These are phyloP conservation scores for Botrytis porri DNA, from an alignment of 2,329 filamentous ascomycete species.

Conservation along the genomic window DNA sequence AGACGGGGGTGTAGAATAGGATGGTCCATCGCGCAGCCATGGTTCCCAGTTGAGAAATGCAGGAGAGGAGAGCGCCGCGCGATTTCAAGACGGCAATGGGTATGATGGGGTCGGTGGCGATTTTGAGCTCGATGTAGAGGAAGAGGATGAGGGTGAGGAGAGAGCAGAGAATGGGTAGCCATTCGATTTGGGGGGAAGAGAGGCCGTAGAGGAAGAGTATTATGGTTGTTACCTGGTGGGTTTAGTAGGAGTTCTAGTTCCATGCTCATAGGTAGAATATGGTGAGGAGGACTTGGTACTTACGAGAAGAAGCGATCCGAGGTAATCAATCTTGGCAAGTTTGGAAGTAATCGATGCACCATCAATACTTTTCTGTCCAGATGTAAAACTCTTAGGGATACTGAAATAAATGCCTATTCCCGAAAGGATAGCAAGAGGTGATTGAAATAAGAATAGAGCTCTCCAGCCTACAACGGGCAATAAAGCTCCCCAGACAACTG, in stretches of 20 bases:
- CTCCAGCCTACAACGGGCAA: constrained; percentile 67
- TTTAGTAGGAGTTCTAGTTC: constrained; percentile 23
- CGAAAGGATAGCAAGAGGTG: constrained; percentile 59
- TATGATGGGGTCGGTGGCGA: constrained; percentile 69
- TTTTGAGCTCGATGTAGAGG: constrained; percentile 59
- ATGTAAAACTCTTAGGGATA: constrained; percentile 52
- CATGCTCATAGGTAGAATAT: not conserved
- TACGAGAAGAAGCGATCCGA: constrained; percentile 66
- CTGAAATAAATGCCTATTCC: constrained; percentile 62
- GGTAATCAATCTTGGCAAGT: constrained; percentile 68
- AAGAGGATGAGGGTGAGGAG: constrained; percentile 51
- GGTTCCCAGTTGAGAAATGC: constrained; percentile 69
- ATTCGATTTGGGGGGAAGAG: constrained; percentile 58
- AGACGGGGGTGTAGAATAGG: constrained; percentile 77
- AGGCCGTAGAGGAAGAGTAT: constrained; percentile 71
- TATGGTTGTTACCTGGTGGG: constrained; percentile 58
- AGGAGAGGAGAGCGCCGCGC: constrained; percentile 68
- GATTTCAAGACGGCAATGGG: constrained; percentile 68
- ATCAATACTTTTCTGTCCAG: constrained; percentile 38
- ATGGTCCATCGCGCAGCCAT: constrained; percentile 81
- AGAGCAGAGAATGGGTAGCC: constrained; percentile 59
- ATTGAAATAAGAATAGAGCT: constrained; percentile 69
- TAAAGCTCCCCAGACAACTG: constrained; percentile 65
- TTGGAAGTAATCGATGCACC: constrained; percentile 48
- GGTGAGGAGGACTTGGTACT: constrained; percentile 28